A percentile compares a stretch with the other conserved stretches of the same genome.
phyloP scores from a whole-genome alignment of 2,329 filamentous ascomycete genomes.

The Hysterium pulicare region DNA sequence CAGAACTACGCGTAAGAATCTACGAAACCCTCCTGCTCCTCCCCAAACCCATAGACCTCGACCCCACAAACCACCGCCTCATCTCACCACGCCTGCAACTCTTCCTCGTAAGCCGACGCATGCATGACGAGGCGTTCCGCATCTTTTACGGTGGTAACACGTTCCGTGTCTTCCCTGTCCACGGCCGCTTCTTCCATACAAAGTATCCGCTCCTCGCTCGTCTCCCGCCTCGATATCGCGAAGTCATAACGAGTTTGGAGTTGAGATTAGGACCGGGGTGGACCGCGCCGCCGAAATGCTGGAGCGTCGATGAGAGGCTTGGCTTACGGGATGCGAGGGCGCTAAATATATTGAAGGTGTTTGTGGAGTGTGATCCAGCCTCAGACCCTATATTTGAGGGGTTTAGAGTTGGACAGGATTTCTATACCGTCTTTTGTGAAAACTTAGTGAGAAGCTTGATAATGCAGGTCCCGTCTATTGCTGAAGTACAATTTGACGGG shows the following conservation, averaged over 20 bases:
- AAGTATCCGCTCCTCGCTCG: conserved; percentile 69
- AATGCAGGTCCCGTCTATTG: conserved; percentile 53
- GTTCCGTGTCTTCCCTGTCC: conserved; percentile 53
- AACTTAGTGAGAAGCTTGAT: conserved; percentile 58
- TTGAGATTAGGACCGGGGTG: conserved; percentile 71
- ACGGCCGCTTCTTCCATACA: conserved; percentile 64
- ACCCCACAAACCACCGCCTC: conserved; percentile 61
- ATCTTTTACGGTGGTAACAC: conserved; percentile 52
- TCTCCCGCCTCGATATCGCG: conserved; percentile 59
- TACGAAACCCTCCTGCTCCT: conserved; percentile 48
- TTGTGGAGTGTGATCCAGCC: conserved; percentile 69
- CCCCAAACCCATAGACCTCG: conserved; percentile 61
- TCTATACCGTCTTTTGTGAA: conserved; percentile 66
- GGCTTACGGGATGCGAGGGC: conserved; percentile 61
- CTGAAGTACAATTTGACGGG: conserved; percentile 66
- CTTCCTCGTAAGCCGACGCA: conserved; percentile 58
- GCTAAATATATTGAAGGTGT: conserved; percentile 60
- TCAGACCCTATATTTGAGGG: conserved; percentile 63
- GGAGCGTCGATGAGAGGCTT: conserved; percentile 64
- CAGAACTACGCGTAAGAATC: conserved; percentile 51
- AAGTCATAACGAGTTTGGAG: conserved; percentile 61
- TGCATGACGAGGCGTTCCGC: conserved; percentile 51
- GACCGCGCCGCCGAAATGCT: conserved; percentile 65
- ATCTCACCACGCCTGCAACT: conserved; percentile 60
- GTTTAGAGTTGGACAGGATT: conserved; percentile 63